Percentiles rank a stretch among this genome's conserved stretches.
These are phyloP conservation scores for Coniochaeta pulveracea DNA, from an alignment of 2,329 filamentous ascomycete genomes.

Conservation along the genomic window DNA sequence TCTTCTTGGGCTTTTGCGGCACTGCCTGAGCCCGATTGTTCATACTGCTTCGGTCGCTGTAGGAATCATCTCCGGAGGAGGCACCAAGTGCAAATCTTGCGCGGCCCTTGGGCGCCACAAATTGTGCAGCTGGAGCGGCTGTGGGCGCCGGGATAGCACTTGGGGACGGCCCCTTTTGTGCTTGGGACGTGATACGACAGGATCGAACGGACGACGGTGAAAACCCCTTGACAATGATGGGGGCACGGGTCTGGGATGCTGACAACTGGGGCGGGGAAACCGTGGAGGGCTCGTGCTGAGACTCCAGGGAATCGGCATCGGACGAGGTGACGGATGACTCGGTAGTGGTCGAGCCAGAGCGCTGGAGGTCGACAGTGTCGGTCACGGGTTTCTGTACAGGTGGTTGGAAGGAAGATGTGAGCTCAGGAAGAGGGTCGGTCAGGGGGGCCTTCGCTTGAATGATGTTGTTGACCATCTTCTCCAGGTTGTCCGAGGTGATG, in stretches of 20 bases:
- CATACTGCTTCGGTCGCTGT: constrained; percentile 41
- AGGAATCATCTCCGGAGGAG: constrained; percentile 72
- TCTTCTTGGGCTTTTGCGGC: constrained; percentile 20
- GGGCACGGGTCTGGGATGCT: constrained; percentile 29
- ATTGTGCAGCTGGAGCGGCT: constrained; percentile 47
- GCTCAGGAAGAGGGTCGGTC: constrained; percentile 36
- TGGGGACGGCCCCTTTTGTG: constrained; percentile 35
- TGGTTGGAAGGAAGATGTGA: constrained; percentile 14
- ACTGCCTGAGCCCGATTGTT: constrained; percentile 26
- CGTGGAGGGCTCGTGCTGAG: constrained; percentile 19
- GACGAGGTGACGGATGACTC: constrained; percentile 47
- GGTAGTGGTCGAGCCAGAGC: constrained; percentile 31
- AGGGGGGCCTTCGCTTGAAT: constrained; percentile 76
- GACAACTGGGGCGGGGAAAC: constrained; percentile 31
- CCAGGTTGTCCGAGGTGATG: constrained; percentile 83
- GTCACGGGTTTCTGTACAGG: constrained; percentile 5
- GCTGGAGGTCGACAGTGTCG: constrained; percentile 20
- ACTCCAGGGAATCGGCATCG: constrained; percentile 39
- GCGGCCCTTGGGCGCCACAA: constrained; percentile 54
- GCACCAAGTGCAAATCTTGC: constrained; percentile 63
- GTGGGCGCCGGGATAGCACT: constrained; percentile 52
- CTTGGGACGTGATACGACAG: constrained; percentile 31
- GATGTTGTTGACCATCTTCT: constrained; percentile 89
- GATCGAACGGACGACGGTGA: constrained; percentile 58
- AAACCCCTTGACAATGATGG: constrained; percentile 76